Conservation (phyloP, 768 basidiomycete species). For the Dendrothele bispora region DNA sequence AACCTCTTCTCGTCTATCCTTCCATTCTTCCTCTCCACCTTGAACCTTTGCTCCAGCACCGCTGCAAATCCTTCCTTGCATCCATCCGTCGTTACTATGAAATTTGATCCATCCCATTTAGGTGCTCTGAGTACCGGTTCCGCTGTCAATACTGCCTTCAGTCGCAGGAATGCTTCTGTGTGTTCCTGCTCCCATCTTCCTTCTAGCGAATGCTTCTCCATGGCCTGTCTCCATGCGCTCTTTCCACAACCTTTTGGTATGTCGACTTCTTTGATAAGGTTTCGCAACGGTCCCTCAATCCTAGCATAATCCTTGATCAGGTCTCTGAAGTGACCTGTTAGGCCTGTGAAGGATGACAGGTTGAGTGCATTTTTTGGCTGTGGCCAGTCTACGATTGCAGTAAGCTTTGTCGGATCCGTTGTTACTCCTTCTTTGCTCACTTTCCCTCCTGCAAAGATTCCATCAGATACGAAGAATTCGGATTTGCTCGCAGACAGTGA, state of each 20-base stretch:
- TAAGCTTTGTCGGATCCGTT: slow-evolving; percentile 2
- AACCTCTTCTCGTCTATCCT: slow-evolving; percentile 13
- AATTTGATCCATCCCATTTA: slow-evolving; percentile 30
- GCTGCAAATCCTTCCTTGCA: slow-evolving; percentile 32
- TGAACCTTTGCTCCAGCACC: slow-evolving; percentile 24
- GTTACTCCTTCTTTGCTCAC: slow-evolving; percentile 6
- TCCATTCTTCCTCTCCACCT: slow-evolving; percentile 16
- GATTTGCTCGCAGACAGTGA: slow-evolving; percentile 30
- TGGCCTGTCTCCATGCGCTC: background rate
- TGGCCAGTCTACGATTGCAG: slow-evolving; percentile 7
- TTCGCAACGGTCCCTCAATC: slow-evolving; percentile 15
- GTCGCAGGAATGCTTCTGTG: background rate
- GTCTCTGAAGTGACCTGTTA: slow-evolving; percentile 11
- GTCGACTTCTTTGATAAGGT: slow-evolving; percentile 11
- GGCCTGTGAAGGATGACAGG: slow-evolving; percentile 12
- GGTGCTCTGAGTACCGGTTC: slow-evolving; percentile 32
- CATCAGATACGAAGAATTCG: slow-evolving; percentile 11
- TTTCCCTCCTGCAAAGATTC: slow-evolving; percentile 1
- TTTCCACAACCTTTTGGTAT: slow-evolving; percentile 1
- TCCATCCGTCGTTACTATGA: slow-evolving; percentile 31
- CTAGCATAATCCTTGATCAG: slow-evolving; percentile 5
- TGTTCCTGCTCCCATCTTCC: slow-evolving; percentile 20
- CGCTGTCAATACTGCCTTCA: slow-evolving; percentile 30
- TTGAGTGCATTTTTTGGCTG: slow-evolving; percentile 9
- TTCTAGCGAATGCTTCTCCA: background rate